Conservation (phyloP, 352 stramenopile genomes). For the Thalassiosira oceanica region DNA sequence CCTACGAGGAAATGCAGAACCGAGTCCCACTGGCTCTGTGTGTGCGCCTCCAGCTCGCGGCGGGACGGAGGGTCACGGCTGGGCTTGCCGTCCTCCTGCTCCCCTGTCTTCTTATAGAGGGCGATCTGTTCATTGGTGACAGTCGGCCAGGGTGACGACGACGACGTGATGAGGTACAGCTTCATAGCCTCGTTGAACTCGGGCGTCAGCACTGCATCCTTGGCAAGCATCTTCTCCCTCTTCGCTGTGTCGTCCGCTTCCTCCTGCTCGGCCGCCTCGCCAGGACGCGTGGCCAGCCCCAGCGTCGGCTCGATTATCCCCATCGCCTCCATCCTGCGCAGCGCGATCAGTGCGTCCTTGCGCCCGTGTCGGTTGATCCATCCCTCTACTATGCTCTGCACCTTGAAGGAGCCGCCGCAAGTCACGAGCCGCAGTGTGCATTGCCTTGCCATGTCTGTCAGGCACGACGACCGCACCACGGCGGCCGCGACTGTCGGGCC, state of each 20-base stretch:
- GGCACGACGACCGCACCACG: conserved; percentile 24
- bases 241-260: conserved; percentile 4
- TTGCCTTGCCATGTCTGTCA: conserved; percentile 60
- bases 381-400: conserved; percentile 26
- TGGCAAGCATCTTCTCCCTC: conserved; percentile 26
- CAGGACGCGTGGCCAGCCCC: conserved; percentile 23
- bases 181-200: conserved; percentile 62
- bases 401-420: conserved; percentile 63
- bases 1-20: conserved; percentile 78
- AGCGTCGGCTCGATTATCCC: conserved; percentile 46
- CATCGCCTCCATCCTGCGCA: conserved; percentile 32
- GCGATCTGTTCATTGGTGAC: conserved; percentile 51
- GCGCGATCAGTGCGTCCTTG: conserved; percentile 17
- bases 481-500: conserved; percentile 23
- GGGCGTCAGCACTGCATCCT: conserved; percentile 39
- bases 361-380: conserved; percentile 33
- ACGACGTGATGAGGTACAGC: conserved; percentile 49
- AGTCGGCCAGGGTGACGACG: conserved; percentile 58
- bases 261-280: conserved; percentile 31
- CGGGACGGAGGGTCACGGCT: conserved; percentile 41
- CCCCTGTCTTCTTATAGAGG: conserved; percentile 19
- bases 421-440: conserved; percentile 53
- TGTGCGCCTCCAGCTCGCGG: conserved; percentile 69
- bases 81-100: conserved; percentile 26
- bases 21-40: conserved; percentile 71